phyloP scores from a whole-genome alignment of 768 basidiomycete genomes.

The Panus rudis region DNA sequence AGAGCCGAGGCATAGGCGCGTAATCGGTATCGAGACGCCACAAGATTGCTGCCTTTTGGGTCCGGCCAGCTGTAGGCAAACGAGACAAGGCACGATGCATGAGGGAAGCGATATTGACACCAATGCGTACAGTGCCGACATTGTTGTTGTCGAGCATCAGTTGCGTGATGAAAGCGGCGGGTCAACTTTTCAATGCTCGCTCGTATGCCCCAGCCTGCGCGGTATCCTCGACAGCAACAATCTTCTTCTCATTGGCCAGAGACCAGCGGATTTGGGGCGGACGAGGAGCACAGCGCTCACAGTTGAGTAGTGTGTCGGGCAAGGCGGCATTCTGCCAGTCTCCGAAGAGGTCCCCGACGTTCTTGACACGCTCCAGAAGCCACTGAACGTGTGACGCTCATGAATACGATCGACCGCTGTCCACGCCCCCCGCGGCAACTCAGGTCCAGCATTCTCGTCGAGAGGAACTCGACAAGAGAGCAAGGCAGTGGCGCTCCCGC shows the following conservation, averaged over 20 bases:
- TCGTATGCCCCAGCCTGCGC: slow-evolving; percentile 87
- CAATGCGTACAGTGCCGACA: slow-evolving; percentile 72
- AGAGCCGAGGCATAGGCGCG: slow-evolving; percentile 51
- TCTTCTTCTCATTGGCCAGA: slow-evolving; percentile 47
- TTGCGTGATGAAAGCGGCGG: slow-evolving; percentile 82
- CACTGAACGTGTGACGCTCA: slow-evolving; percentile 81
- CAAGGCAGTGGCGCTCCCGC: slow-evolving; percentile 69
- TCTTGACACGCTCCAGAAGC: slow-evolving; percentile 78
- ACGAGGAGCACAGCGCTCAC: slow-evolving; percentile 76
- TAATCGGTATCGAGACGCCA: slow-evolving; percentile 85
- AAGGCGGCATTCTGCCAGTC: slow-evolving; percentile 59
- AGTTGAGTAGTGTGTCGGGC: slow-evolving; percentile 35
- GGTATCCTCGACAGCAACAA: slow-evolving; percentile 74
- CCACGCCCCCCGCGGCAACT: slow-evolving; percentile 77
- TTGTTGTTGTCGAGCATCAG: slow-evolving; percentile 56
- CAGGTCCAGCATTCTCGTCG: slow-evolving; percentile 56
- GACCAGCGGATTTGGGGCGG: slow-evolving; percentile 75
- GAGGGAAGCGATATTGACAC: slow-evolving; percentile 81
- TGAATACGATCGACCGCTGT: slow-evolving; percentile 80
- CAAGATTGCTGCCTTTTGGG: slow-evolving; percentile 44
- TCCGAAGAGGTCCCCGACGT: slow-evolving; percentile 57
- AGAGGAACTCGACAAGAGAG: slow-evolving; percentile 74
- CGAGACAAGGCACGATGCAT: slow-evolving; percentile 81
- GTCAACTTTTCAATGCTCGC: slow-evolving; percentile 78
- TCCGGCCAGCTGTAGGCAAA: slow-evolving; percentile 48